phyloP scores from a whole-genome alignment of 768 basidiomycete genomes.

The Serendipita indica region DNA sequence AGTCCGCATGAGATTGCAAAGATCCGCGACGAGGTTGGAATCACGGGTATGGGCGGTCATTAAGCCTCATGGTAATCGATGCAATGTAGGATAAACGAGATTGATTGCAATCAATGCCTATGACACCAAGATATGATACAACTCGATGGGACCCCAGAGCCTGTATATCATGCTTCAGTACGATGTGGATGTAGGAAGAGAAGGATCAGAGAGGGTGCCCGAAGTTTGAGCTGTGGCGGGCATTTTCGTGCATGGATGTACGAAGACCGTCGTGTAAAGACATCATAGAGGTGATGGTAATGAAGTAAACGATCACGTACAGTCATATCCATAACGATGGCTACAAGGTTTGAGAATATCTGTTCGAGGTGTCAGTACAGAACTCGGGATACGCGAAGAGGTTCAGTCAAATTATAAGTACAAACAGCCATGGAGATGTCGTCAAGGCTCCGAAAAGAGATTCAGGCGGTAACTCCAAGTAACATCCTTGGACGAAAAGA shows the following conservation, averaged over 20 bases:
- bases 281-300: background rate
- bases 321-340: background rate
- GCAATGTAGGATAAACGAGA: too few relatives aligned
- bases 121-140: too few relatives aligned
- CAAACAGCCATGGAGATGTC: conserved; percentile 6
- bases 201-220: too few relatives aligned
- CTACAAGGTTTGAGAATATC: background rate
- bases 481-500: background rate
- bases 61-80: too few relatives aligned
- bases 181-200: too few relatives aligned
- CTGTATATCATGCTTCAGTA: too few relatives aligned
- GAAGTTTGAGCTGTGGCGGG: conserved; percentile 3
- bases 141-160: too few relatives aligned
- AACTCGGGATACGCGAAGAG: background rate
- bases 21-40: conserved; percentile 77
- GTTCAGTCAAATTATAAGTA: background rate
- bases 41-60: conserved; percentile 78
- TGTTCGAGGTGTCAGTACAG: background rate
- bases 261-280: conserved; percentile 1
- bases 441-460: background rate
- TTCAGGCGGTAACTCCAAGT: background rate
- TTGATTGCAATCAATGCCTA: too few relatives aligned
- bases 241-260: conserved; percentile 4
- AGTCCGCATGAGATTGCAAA: conserved; percentile 79
- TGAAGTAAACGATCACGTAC: background rate